These are phyloP conservation scores for Rhynchosporium secalis DNA, from an alignment of 2,329 filamentous ascomycete species.

Conservation along the genomic window DNA sequence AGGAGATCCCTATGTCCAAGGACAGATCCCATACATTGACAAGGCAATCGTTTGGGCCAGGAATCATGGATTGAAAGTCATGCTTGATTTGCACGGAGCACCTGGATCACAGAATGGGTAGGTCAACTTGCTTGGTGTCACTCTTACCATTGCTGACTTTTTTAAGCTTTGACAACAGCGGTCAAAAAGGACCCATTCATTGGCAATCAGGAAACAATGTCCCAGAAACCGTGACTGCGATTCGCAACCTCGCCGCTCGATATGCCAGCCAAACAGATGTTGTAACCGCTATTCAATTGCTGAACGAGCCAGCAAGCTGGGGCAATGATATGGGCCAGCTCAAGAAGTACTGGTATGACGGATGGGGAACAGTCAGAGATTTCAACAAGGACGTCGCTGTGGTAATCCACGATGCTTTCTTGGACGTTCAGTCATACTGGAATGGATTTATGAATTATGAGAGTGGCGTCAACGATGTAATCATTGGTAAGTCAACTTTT, in stretches of 20 bases:
- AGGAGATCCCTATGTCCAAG: slow-evolving; percentile 62
- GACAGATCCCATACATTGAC: slow-evolving; percentile 59
- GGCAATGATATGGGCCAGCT: slow-evolving; percentile 40
- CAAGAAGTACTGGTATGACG: slow-evolving; percentile 51
- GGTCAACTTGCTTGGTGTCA: background rate
- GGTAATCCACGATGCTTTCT: slow-evolving; percentile 60
- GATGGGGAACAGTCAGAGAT: slow-evolving; percentile 49
- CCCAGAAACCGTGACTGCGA: slow-evolving; percentile 41
- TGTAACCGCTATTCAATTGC: slow-evolving; percentile 46
- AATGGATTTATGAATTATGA: slow-evolving; percentile 63
- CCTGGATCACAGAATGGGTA: slow-evolving; percentile 53
- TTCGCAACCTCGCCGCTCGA: slow-evolving; percentile 43
- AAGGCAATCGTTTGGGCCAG: slow-evolving; percentile 60
- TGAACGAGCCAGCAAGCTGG: slow-evolving; percentile 44
- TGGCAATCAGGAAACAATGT: slow-evolving; percentile 50
- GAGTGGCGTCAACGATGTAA: slow-evolving; percentile 41
- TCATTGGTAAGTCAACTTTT: slow-evolving; percentile 31
- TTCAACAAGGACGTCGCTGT: slow-evolving; percentile 50
- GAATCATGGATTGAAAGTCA: slow-evolving; percentile 58
- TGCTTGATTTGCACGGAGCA: slow-evolving; percentile 68
- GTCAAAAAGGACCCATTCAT: slow-evolving; percentile 48
- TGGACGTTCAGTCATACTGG: slow-evolving; percentile 52
- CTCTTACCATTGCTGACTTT: background rate
- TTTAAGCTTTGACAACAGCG: slow-evolving; percentile 69
- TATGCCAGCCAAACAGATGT: slow-evolving; percentile 45